Percentiles rank a stretch among this genome's conserved stretches.
Evolutionary conservation across 2,329 filamentous ascomycete genomes (phyloP).

Genomic region (Simplicillium aogashimaense): DNA sequence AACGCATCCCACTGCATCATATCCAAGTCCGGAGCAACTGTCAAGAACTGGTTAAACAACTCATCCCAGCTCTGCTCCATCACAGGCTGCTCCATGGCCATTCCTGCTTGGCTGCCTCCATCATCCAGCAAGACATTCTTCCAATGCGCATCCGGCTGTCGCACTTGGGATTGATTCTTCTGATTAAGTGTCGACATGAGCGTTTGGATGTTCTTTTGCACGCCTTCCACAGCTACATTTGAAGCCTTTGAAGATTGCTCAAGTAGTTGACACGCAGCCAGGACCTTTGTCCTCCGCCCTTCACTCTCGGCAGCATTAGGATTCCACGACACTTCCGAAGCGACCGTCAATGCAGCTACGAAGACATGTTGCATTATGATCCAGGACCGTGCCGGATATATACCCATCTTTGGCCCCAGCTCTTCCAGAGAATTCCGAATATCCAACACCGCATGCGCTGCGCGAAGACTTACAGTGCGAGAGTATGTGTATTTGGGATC

Average conservation of each 20-base stretch:
- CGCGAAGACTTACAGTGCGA: too few species aligned
- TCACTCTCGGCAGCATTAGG: slow-evolving; percentile 1
- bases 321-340: slow-evolving; percentile 5
- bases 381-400: not conserved
- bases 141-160: too few species aligned
- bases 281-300: slow-evolving; percentile 1
- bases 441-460: too few species aligned
- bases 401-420: too few species aligned
- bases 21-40: slow-evolving; percentile 5
- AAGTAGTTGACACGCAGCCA: slow-evolving; percentile 3
- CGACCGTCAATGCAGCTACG: slow-evolving; percentile 7
- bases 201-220: slow-evolving; percentile 5
- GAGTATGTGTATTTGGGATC: too few species aligned
- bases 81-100: not conserved
- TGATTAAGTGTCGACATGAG: slow-evolving; percentile 3
- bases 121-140: not conserved
- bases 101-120: not conserved
- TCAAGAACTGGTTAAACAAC: slow-evolving; percentile 6
- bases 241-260: slow-evolving; percentile 5
- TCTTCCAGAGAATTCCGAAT: too few species aligned
- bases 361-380: slow-evolving; percentile 7
- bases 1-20: slow-evolving; percentile 5
- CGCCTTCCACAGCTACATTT: slow-evolving; percentile 2
- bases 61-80: slow-evolving; percentile 4
- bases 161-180: not conserved